phyloP scores from a whole-genome alignment of 1,284 basidiomycete species.

The Cystobasidium sp. region DNA sequence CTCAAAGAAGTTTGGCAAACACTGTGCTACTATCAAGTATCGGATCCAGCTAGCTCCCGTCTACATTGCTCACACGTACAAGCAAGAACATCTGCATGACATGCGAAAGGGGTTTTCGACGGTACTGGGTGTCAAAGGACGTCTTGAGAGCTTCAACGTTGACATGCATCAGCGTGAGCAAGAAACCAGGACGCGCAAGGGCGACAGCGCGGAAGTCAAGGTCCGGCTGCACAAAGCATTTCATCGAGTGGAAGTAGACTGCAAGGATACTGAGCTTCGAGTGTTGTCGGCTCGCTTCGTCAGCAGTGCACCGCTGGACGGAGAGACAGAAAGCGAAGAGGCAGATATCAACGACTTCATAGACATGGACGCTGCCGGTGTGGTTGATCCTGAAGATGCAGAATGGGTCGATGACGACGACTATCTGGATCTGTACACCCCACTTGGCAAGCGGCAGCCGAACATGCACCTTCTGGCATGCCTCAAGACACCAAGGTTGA shows the following conservation, averaged over 20 bases:
- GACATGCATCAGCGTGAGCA: constrained; percentile 93
- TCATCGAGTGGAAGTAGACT: constrained; percentile 85
- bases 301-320: constrained; percentile 66
- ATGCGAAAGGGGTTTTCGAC: constrained; percentile 79
- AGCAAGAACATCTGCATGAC: constrained; percentile 73
- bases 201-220: constrained; percentile 60
- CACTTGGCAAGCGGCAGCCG: constrained; percentile 64
- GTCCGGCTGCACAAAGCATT: constrained; percentile 79
- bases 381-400: constrained; percentile 47
- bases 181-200: constrained; percentile 63
- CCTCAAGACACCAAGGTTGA: constrained; percentile 78
- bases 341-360: constrained; percentile 37
- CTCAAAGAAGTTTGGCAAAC: constrained; percentile 86
- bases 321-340: constrained; percentile 45
- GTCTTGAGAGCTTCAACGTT: constrained; percentile 78
- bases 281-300: constrained; percentile 77
- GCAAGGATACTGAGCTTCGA: constrained; percentile 77
- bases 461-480: constrained; percentile 72
- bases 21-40: constrained; percentile 92
- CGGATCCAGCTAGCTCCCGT: constrained; percentile 76
- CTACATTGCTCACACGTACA: constrained; percentile 85
- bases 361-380: constrained; percentile 48
- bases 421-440: constrained; percentile 79
- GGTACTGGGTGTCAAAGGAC: constrained; percentile 80
- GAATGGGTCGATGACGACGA: constrained; percentile 82